A percentile compares a stretch with the other conserved stretches of the same genome.
Evolutionary conservation across 1,284 basidiomycete species (phyloP).

Genomic region (Gymnopus androsaceus): DNA sequence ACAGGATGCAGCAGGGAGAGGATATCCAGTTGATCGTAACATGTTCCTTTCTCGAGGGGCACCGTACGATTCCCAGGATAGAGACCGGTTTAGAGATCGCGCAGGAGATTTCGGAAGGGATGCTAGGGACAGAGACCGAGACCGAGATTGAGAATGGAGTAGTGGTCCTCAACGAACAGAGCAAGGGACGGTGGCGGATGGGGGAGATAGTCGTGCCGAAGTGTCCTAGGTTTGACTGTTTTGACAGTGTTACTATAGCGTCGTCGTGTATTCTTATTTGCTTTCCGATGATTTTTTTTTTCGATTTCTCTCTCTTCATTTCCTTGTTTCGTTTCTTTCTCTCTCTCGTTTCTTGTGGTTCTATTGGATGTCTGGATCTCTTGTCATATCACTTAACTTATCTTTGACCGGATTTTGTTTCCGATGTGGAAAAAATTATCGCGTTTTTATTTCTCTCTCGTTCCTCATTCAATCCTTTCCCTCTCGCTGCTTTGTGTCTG

Average conservation of each 20-base stretch:
- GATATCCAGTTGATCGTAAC: slow-evolving; percentile 28
- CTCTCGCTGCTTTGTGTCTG: neutral
- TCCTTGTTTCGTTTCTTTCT: neutral
- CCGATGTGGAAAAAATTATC: slow-evolving; percentile 1
- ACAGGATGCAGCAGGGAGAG: slow-evolving; percentile 21
- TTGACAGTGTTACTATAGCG: neutral
- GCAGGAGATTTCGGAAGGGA: slow-evolving; percentile 39
- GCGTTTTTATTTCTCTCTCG: slow-evolving; percentile 5
- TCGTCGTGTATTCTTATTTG: neutral
- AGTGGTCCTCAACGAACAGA: slow-evolving; percentile 24
- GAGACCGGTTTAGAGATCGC: slow-evolving; percentile 38
- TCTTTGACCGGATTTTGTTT: neutral
- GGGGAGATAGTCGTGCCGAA: neutral
- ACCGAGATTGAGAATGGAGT: slow-evolving; percentile 37
- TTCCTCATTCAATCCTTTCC: neutral
- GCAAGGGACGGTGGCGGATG: slow-evolving; percentile 13
- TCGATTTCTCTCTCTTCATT: neutral
- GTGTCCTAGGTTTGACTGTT: neutral
- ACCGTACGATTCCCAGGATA: slow-evolving; percentile 39
- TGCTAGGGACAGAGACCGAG: slow-evolving; percentile 44
- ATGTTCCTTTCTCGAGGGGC: neutral
- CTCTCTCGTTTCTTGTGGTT: neutral
- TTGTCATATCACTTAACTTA: too few relatives aligned
- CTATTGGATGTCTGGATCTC: neutral
- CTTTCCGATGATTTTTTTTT: neutral